Evolutionary conservation across 2,329 filamentous ascomycete genomes (phyloP), one percentile per base, ranked within the genome.

Genomic region (Westerdykella aurantiaca): DNA sequence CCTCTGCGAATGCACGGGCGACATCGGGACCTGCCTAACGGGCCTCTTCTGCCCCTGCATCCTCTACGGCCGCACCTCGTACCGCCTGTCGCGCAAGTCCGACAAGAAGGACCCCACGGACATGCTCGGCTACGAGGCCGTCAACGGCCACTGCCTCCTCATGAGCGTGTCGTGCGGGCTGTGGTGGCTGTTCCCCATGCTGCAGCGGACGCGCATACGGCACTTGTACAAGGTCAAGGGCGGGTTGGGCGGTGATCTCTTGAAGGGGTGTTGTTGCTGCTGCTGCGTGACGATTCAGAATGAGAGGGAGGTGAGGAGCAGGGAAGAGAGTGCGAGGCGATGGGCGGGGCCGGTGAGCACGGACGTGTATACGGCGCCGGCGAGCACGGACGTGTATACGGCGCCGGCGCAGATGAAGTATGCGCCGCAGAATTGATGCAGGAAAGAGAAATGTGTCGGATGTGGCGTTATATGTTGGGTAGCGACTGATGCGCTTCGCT

Each of bases 211-310:
- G 14, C 56, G 69, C 5, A 54, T 74, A n/a, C 59, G 72, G 5
- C 67, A 65, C 17, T 48, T 57, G 35, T 75, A 75, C 48, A 69
- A 69, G n/a, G 58, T 75, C 0, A 47, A 61, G 21, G 72, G 72
- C 2, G 61, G 53, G 7, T 38, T 65, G 16, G 50, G 48, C 0
- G 48, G 57, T 4, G 72, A 75, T 49, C 44, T 65, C 13, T 43
- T 64, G 0, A 55, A 57, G 17, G 56, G 60, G 1, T 66, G 61
- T 21, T 73, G 68, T 46, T 74, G 71, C 49, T 64, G 63, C 11
- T 65, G 63, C 38, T 74, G 72, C 44, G 59, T 64, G 9, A 57
- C 65, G 1, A 66, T 73, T 41, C 69, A 72, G 51, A 69, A 69
- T 47, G 72, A 75, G 54, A 59, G 69, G 29, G 72, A 75, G 50